Percentiles rank a stretch among this genome's conserved stretches.
These are phyloP conservation scores for Tilletia walkeri DNA, from an alignment of 1,284 basidiomycete genomes.

Conservation along the genomic window DNA sequence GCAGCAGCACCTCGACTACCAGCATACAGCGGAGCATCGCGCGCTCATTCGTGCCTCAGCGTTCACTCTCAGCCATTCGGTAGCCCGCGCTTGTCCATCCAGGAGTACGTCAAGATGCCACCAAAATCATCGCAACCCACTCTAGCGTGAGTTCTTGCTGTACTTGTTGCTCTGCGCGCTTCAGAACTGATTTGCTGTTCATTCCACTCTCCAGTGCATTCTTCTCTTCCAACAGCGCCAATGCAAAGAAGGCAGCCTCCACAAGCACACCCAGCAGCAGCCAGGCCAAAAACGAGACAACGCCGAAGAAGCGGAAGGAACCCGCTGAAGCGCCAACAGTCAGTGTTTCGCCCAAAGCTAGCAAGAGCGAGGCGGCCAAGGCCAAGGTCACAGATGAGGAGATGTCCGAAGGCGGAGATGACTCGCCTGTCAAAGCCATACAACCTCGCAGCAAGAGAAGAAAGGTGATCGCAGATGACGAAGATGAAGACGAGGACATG, in stretches of 20 bases:
- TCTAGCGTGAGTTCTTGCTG: neutral
- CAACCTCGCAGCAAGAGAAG: conserved; percentile 6
- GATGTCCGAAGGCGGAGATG: neutral
- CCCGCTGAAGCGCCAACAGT: neutral
- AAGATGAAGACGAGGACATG: too few relatives aligned
- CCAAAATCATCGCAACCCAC: conserved; percentile 3
- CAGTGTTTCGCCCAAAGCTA: neutral
- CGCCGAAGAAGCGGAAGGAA: conserved; percentile 8
- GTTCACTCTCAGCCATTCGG: neutral
- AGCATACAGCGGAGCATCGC: too few relatives aligned
- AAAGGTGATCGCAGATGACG: neutral
- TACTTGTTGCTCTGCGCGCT: neutral
- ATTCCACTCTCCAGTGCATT: neutral
- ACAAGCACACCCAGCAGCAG: neutral
- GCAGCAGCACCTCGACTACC: neutral
- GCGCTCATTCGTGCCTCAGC: too few relatives aligned
- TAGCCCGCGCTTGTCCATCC: neutral
- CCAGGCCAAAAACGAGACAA: neutral
- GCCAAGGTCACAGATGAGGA: neutral
- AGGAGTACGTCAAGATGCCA: neutral
- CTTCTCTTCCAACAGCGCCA: neutral
- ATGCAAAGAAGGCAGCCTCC: neutral
- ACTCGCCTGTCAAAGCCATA: neutral
- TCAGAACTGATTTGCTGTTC: neutral
- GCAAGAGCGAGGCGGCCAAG: too few relatives aligned